Conservation (phyloP, 192 early-diverging fungal species). For the Backusella luteola region DNA sequence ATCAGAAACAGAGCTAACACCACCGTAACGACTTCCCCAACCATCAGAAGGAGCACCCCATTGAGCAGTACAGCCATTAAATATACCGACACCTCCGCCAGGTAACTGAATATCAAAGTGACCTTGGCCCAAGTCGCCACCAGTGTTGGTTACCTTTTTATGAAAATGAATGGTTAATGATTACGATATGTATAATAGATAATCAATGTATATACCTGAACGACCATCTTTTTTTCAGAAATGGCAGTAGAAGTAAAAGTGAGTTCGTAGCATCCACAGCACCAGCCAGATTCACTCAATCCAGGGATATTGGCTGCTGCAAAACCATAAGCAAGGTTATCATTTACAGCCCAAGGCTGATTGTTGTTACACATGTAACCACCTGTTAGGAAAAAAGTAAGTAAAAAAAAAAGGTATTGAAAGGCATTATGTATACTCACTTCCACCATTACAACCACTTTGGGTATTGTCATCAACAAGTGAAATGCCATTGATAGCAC, state of each 20-base stretch:
- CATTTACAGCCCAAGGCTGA: constrained; percentile 26
- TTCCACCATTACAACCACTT: constrained; percentile 20
- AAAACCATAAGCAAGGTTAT: constrained; percentile 32
- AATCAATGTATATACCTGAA: constrained; percentile 2
- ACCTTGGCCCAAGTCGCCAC: constrained; percentile 16
- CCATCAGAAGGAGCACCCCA: constrained; percentile 18
- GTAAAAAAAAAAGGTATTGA: not conserved
- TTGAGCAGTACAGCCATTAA: constrained; percentile 23
- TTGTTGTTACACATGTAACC: constrained; percentile 28
- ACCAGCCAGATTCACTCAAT: constrained; percentile 13
- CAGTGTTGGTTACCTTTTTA: constrained; percentile 18
- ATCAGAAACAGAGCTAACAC: constrained; percentile 6
- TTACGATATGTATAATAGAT: too few species aligned
- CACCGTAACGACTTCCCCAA: constrained; percentile 25
- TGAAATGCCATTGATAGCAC: constrained; percentile 24
- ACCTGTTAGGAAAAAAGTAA: not conserved
- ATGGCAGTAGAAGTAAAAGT: constrained; percentile 22
- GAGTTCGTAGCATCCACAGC: constrained; percentile 26
- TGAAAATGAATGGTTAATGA: not conserved
- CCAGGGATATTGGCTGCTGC: constrained; percentile 29
- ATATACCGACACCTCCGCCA: constrained; percentile 30
- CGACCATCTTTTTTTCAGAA: constrained; percentile 25
- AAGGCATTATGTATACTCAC: not conserved
- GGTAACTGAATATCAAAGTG: constrained; percentile 33
- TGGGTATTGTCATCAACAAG: constrained; percentile 4